These are phyloP conservation scores for Nyssa sinensis DNA, from an alignment of 148 eudicot genomes.

Conservation along the genomic window DNA sequence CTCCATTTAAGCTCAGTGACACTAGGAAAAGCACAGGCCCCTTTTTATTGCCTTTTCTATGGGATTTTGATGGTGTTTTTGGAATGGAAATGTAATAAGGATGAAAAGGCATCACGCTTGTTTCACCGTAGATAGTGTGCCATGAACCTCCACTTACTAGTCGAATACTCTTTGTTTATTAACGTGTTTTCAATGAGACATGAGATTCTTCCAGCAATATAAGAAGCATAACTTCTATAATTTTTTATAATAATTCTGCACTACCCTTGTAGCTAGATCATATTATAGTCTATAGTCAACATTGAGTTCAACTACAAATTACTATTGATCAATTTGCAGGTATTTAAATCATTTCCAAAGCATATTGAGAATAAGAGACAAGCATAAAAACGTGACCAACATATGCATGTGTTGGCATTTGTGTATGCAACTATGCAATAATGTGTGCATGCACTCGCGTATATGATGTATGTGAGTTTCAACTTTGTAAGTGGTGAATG, in stretches of 20 bases:
- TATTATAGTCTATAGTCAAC: neutral
- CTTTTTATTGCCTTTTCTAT: slow-evolving; percentile 22
- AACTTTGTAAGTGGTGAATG: neutral
- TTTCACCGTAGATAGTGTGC: slow-evolving; percentile 51
- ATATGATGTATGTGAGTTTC: no score
- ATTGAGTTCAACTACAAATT: no score
- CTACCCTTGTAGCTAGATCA: neutral
- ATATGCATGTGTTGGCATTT: slow-evolving; percentile 4
- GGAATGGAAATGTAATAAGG: slow-evolving; percentile 3
- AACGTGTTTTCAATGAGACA: neutral
- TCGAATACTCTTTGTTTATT: slow-evolving; percentile 11
- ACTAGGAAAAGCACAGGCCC: slow-evolving; percentile 27
- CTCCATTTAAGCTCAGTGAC: slow-evolving; percentile 36
- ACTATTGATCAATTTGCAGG: neutral
- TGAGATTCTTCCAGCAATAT: neutral
- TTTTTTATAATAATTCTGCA: neutral
- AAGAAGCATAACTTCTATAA: neutral
- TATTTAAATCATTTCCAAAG: neutral
- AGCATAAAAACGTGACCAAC: slow-evolving; percentile 2
- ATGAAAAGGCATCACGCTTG: slow-evolving; percentile 25
- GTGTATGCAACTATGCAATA: slow-evolving; percentile 10
- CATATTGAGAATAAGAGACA: slow-evolving; percentile 8
- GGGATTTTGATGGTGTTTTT: slow-evolving; percentile 21
- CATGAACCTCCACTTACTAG: slow-evolving; percentile 26
- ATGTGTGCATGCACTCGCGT: slow-evolving; percentile 6